Base-by-base conservation (phyloP, 768 basidiomycete species). In the Agaricus subrufescens region DNA sequence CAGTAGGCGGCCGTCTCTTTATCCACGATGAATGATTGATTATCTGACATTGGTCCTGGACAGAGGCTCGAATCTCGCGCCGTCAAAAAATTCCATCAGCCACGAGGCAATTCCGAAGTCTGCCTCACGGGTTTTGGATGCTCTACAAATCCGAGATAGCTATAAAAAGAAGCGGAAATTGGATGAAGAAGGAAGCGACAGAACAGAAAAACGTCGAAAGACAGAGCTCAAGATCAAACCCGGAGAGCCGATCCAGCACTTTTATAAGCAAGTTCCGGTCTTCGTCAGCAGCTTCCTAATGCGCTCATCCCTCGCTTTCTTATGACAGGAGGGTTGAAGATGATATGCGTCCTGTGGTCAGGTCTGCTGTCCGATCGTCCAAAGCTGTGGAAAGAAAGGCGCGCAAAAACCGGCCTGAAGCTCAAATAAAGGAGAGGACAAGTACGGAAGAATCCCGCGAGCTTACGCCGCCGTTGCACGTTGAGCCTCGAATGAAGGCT, bases 191-290 rank as follows among this genome's bases (percentile, higher is more conserved):
- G 73, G 70, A 14, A 66, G 59, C 3, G 58, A 38, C 30, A 60
- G 38, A 7, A 54, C 58, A 31, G 53, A 49, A 53, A 74, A 76
- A 59, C 70, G 70, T 46, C 71, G 67, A 59, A 75, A 71, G 63
- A 63, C 52, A 23, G 67, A 65, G 11, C 64, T 85, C 40, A 72
- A 63, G 46, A 89, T 89, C 29, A 74, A 78, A 55, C 81, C 82
- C 0, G 83, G 85, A 44, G 90, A 92, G 67, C 84, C 87, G 0
- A 76, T 91, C 51, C 76, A 80, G 53, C 85, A 89, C 71, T 92
- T 91, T 67, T 87, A 90, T 67, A 75, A 82, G 89, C 89, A 61
- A 19, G 58, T 15, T 12, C n/a, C 37, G 25, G 3, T 50, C 37
- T 30, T 27, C 44, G 40, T 38, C 31, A 48, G 19, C 9, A 50